These are phyloP conservation scores for Gaeumannomyces tritici DNA, from an alignment of 2,329 filamentous ascomycete genomes.

Conservation along the genomic window DNA sequence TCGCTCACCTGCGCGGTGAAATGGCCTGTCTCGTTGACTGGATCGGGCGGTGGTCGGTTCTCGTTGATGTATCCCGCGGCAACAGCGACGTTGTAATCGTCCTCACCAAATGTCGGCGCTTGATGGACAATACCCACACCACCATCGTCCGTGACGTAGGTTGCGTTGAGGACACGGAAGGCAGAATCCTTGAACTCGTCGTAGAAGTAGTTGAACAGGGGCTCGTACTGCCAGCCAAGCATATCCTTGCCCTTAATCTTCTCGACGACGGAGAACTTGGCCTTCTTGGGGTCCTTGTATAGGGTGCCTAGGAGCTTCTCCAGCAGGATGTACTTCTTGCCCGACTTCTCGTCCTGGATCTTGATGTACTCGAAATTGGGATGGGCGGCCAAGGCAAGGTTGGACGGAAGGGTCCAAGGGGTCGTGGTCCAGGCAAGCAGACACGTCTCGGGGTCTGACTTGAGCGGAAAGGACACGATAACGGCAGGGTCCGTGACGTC, in stretches of 20 bases:
- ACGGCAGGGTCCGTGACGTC: slow-evolving; percentile 86
- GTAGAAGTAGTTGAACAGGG: slow-evolving; percentile 82
- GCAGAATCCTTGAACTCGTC: slow-evolving; percentile 79
- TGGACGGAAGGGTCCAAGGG: slow-evolving; percentile 71
- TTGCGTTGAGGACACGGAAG: slow-evolving; percentile 74
- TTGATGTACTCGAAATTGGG: slow-evolving; percentile 77
- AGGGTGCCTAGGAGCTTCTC: slow-evolving; percentile 73
- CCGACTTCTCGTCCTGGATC: slow-evolving; percentile 71
- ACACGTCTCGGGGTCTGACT: slow-evolving; percentile 64
- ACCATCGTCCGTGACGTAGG: slow-evolving; percentile 80
- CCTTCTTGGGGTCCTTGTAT: slow-evolving; percentile 94
- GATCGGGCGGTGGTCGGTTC: slow-evolving; percentile 73
- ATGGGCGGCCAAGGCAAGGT: slow-evolving; percentile 61
- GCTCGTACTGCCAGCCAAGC: slow-evolving; percentile 81
- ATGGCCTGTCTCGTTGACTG: slow-evolving; percentile 73
- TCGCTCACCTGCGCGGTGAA: slow-evolving; percentile 72
- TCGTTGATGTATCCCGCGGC: slow-evolving; percentile 70
- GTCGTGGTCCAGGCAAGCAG: slow-evolving; percentile 85
- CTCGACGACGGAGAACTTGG: slow-evolving; percentile 76
- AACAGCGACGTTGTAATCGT: slow-evolving; percentile 81
- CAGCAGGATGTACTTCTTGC: slow-evolving; percentile 76
- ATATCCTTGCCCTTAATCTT: slow-evolving; percentile 77
- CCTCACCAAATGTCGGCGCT: slow-evolving; percentile 86
- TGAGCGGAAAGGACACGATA: slow-evolving; percentile 76
- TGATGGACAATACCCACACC: slow-evolving; percentile 94